Percentiles rank a stretch among this genome's conserved stretches.
phyloP scores from a whole-genome alignment of 2,329 filamentous ascomycete genomes.

The Colletotrichum camelliae region DNA sequence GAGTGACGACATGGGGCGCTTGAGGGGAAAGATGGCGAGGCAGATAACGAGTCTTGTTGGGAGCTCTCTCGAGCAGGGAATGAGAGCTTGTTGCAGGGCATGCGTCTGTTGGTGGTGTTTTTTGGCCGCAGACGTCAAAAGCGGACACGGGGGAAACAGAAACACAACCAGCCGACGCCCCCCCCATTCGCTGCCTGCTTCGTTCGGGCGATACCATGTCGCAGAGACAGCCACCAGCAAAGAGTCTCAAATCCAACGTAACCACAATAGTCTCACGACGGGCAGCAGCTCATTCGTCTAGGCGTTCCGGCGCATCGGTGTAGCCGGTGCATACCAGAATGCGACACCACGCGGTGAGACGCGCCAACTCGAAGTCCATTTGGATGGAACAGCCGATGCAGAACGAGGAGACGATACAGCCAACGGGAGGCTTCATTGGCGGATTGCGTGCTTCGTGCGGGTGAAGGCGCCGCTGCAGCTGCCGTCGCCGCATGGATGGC shows the following conservation, averaged over 20 bases:
- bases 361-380: not conserved
- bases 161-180: not conserved
- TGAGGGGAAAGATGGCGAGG: not conserved
- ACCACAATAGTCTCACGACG: not conserved
- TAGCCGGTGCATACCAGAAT: not conserved
- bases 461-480: constrained; percentile 9
- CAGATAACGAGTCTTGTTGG: not conserved
- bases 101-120: not conserved
- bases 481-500: not conserved
- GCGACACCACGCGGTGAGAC: not conserved
- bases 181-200: not conserved
- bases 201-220: not conserved
- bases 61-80: not conserved
- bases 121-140: not conserved
- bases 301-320: not conserved
- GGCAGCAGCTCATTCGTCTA: not conserved
- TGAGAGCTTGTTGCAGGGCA: not conserved
- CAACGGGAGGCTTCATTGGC: not conserved
- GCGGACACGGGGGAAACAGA: not conserved
- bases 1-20: not conserved
- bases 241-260: not conserved
- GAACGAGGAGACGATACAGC: not conserved
- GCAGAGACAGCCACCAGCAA: not conserved
- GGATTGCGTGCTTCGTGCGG: constrained; percentile 12
- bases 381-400: not conserved